Evolutionary conservation across 305 asterid genomes (phyloP).

Genomic region (Solanum hybrid): DNA sequence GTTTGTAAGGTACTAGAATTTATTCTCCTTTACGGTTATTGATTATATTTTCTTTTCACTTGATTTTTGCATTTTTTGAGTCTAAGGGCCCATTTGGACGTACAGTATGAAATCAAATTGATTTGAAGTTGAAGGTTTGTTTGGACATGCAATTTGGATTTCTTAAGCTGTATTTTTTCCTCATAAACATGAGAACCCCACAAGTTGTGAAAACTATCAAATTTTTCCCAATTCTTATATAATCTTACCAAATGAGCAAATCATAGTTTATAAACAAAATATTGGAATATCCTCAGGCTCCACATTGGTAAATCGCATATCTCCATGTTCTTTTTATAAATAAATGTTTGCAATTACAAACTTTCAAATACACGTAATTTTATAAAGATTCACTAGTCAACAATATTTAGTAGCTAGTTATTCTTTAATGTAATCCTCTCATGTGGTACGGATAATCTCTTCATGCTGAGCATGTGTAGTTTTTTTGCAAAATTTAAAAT

Average conservation of each 20-base stretch:
- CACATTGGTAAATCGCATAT: not conserved
- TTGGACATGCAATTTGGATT: not conserved
- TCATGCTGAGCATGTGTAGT: not conserved
- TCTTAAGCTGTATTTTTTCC: not conserved
- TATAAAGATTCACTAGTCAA: not conserved
- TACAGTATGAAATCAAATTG: not conserved
- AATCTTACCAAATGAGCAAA: not conserved
- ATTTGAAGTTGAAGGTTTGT: not conserved
- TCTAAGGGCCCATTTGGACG: not conserved
- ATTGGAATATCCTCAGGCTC: not conserved
- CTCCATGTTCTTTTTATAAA: not conserved
- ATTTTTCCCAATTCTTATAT: not conserved
- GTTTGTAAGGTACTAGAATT: conserved; percentile 62
- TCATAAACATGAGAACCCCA: not conserved
- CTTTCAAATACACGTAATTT: not conserved
- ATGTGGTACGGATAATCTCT: not conserved
- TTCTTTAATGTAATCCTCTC: not conserved
- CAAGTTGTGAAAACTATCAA: not conserved
- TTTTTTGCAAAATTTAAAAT: not conserved
- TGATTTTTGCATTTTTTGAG: not conserved
- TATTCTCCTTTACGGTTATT: not conserved
- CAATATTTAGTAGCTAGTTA: not conserved
- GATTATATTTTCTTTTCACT: not conserved
- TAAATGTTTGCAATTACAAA: not conserved
- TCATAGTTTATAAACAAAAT: not conserved